These are phyloP conservation scores for Stipa capillata DNA, from an alignment of 176 grass and related monocot genomes.

Conservation along the genomic window DNA sequence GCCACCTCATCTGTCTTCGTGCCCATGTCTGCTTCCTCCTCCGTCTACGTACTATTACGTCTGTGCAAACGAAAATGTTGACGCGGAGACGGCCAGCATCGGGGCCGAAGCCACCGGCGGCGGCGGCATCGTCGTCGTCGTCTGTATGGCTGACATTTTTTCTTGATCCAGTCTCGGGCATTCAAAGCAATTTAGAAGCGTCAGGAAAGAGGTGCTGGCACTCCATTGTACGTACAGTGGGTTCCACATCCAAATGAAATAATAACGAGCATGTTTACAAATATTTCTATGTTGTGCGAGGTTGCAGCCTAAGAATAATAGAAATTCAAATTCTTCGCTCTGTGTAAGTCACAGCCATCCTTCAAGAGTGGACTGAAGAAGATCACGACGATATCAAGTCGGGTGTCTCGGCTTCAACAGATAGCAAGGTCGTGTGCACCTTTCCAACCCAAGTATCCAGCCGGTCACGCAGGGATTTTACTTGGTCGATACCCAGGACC, in stretches of 20 bases:
- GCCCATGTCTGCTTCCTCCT: too few relatives aligned
- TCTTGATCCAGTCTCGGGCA: neutral
- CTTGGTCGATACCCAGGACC: slow-evolving; percentile 70
- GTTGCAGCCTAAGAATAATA: neutral
- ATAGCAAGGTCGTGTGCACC: slow-evolving; percentile 52
- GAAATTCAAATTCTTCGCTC: neutral
- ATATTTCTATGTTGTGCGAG: neutral
- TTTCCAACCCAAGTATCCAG: slow-evolving; percentile 71
- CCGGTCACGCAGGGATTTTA: slow-evolving; percentile 50
- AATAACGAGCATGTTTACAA: neutral
- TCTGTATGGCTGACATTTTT: neutral
- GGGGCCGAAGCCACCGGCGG: too few relatives aligned
- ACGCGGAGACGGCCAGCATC: too few relatives aligned
- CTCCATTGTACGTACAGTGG: neutral
- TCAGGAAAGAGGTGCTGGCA: neutral
- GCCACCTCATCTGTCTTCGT: too few relatives aligned
- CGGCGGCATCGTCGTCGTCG: too few relatives aligned
- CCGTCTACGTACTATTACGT: too few relatives aligned
- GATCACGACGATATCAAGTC: slow-evolving; percentile 50
- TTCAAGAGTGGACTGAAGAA: neutral
- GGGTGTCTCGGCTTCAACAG: slow-evolving; percentile 77
- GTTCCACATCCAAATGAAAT: neutral
- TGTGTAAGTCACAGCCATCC: neutral
- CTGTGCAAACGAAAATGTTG: too few relatives aligned
- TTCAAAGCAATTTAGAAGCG: neutral